Percentiles rank a stretch among this genome's conserved stretches.
Conservation (phyloP, 495 filamentous ascomycete species). For the Hypomontagnella submonticulosa region DNA sequence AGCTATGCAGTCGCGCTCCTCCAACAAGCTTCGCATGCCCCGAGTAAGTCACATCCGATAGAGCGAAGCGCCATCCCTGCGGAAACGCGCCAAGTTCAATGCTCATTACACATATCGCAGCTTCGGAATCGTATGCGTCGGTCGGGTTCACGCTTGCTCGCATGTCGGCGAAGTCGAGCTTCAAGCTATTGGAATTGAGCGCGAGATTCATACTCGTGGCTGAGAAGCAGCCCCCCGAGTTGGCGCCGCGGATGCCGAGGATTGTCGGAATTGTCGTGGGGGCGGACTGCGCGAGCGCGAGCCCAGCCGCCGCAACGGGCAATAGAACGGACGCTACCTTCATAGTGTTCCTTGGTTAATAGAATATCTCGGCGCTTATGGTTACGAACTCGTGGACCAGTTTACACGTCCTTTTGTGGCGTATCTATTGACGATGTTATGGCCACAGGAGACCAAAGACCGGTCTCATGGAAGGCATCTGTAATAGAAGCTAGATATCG, state of each 20-base stretch:
- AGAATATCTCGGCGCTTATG: not conserved
- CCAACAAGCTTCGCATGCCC: conserved; percentile 32
- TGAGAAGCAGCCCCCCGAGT: conserved; percentile 36
- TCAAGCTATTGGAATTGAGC: conserved; percentile 10
- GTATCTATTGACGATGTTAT: not conserved
- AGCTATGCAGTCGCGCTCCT: conserved; percentile 30
- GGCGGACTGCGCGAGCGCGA: conserved; percentile 24
- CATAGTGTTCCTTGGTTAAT: conserved; percentile 6
- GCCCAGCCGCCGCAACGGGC: conserved; percentile 12
- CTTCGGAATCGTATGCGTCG: conserved; percentile 31
- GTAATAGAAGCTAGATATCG: not conserved
- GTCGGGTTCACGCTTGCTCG: conserved; percentile 34
- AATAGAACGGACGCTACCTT: conserved; percentile 4
- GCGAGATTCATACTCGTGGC: conserved; percentile 32
- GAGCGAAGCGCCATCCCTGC: conserved; percentile 32
- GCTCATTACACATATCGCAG: conserved; percentile 37
- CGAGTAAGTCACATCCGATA: conserved; percentile 31
- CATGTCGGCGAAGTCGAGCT: conserved; percentile 39
- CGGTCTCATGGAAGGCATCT: not conserved
- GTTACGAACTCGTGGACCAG: too few relatives aligned
- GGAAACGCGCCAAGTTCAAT: conserved; percentile 38
- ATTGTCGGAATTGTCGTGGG: conserved; percentile 32
- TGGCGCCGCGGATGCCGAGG: conserved; percentile 37
- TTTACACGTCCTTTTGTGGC: too few relatives aligned
- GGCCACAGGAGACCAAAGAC: not conserved